phyloP scores from a whole-genome alignment of 768 basidiomycete genomes.

The Russula emetica region DNA sequence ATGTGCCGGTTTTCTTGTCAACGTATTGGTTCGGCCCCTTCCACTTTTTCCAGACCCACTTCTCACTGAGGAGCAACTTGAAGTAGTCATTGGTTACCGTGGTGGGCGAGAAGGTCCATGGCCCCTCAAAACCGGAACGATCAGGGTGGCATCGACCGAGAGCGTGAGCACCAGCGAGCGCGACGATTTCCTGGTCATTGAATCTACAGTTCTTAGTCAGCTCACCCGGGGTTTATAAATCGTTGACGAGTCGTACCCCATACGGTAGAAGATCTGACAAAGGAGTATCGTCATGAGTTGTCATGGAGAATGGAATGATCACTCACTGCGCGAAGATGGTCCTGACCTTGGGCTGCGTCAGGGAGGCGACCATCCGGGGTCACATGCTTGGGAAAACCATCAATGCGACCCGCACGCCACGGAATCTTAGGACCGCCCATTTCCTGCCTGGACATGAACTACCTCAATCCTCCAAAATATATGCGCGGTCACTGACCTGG shows the following conservation, averaged over 20 bases:
- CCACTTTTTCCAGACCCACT: slow-evolving; percentile 97
- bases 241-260: slow-evolving; percentile 49
- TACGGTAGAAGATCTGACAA: slow-evolving; percentile 76
- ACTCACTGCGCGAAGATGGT: slow-evolving; percentile 76
- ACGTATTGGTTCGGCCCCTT: slow-evolving; percentile 87
- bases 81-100: slow-evolving; percentile 84
- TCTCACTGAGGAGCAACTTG: slow-evolving; percentile 83
- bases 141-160: slow-evolving; percentile 91
- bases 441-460: slow-evolving; percentile 46
- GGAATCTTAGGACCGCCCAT: slow-evolving; percentile 89
- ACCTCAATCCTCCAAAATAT: background rate
- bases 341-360: slow-evolving; percentile 76
- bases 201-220: slow-evolving; percentile 43
- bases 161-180: slow-evolving; percentile 90
- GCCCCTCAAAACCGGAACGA: slow-evolving; percentile 78
- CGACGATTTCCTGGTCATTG: slow-evolving; percentile 97
- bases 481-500: slow-evolving; percentile 43
- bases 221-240: background rate
- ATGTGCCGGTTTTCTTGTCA: slow-evolving; percentile 80
- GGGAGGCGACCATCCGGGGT: slow-evolving; percentile 90
- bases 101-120: slow-evolving; percentile 94
- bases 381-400: slow-evolving; percentile 68
- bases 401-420: slow-evolving; percentile 91
- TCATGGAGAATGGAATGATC: background rate
- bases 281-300: background rate